Evolutionary conservation across 371 early-diverging fungal genomes (phyloP), one percentile per base, ranked within the genome.

Genomic region (Saksenaea oblongispora): DNA sequence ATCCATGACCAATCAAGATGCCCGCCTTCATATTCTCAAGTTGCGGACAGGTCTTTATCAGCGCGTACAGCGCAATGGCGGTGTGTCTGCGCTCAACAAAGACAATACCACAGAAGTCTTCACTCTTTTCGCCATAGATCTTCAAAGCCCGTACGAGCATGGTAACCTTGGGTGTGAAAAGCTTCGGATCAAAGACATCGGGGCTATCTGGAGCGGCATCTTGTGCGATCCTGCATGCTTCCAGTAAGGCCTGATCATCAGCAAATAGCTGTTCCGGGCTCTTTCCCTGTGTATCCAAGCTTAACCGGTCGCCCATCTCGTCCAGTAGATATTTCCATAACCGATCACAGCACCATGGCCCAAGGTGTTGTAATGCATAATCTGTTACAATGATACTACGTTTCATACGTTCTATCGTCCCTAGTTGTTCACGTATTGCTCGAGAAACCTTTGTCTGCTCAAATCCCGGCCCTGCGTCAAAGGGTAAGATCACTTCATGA

Each of bases 51-150:
- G 79, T 74, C 27, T 76, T 64, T 7, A 92, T 76, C 3, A 93
- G 42, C 14, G 73, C 44, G 26, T 79, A 64, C 0, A 97, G 66
- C 0, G 89, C 82, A n/a, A 82, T 67, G 0, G 94, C 96, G 0
- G 89, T 89, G 34, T 90, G 74, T 35, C 95, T 78, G 28, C 89
- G 83, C 60, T 89, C 81, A 3, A 90, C 90, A 72, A 97, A 97
- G 22, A 95, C 79, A 44, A 97, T 95, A 14, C 93, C 93, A 59
- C 95, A 91, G 67, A 95, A 91, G 2, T 84, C 75, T 0, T 72
- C 62, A 0, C 71, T 56, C 1, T 64, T 34, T 15, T 44, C 22
- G 1, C 65, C 35, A 64, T 79, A 72, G 53, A 80, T 54, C 28
- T 74, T 27, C 57, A 92, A 66, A 18, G 85, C 59, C n/a, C 78